phyloP scores from a whole-genome alignment of 169 alveolate species.

The Sarcocystis neurona region DNA sequence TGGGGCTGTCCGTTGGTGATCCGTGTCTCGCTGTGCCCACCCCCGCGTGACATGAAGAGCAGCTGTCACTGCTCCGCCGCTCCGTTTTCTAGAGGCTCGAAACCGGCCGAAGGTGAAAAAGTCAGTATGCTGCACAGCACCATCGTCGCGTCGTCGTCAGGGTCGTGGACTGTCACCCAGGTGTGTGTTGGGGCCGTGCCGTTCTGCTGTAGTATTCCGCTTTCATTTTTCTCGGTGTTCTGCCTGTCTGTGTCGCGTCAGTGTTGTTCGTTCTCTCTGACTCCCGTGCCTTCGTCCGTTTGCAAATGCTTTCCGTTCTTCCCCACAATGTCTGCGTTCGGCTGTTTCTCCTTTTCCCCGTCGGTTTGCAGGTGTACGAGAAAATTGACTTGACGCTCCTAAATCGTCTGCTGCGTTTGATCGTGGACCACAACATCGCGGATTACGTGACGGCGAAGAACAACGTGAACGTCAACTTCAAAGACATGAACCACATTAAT shows the following conservation, averaged over 20 bases:
- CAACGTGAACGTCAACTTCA: slow-evolving; percentile 95
- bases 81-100: no score
- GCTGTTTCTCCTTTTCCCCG: neutral
- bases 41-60: neutral
- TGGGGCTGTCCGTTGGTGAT: neutral
- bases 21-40: neutral
- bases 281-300: neutral
- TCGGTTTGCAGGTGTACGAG: slow-evolving; percentile 84
- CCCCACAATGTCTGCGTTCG: neutral
- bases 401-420: slow-evolving; percentile 95
- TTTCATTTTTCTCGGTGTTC: neutral
- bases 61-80: no score
- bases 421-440: slow-evolving; percentile 99
- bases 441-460: slow-evolving; percentile 99
- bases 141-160: neutral
- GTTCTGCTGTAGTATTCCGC: neutral
- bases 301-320: neutral
- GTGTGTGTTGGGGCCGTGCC: no score
- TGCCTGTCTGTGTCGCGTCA: neutral
- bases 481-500: slow-evolving; percentile 99
- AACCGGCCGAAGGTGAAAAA: no score
- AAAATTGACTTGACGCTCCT: slow-evolving; percentile 97
- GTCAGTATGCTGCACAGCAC: no score
- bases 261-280: neutral
- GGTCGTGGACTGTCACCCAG: neutral